Evolutionary conservation across 345 rosid species (phyloP).

Genomic region (Garcia nutans): DNA sequence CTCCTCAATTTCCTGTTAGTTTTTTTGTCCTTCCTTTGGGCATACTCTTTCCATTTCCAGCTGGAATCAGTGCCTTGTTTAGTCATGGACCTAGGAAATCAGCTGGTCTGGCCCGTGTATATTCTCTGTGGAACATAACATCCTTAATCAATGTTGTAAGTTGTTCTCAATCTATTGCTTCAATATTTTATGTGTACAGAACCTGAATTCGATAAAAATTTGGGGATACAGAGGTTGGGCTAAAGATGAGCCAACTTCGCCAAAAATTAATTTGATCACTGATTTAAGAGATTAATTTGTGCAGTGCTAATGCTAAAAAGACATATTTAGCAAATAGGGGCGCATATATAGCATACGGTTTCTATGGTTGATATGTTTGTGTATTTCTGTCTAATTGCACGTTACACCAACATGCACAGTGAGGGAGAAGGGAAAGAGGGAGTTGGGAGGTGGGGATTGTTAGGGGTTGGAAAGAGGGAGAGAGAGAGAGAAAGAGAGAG

Average conservation of each 20-base stretch:
- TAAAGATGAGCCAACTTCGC: not conserved
- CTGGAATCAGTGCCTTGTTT: slow-evolving; percentile 89
- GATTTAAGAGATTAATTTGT: not conserved
- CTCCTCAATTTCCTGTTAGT: slow-evolving; percentile 60
- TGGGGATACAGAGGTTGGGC: not conserved
- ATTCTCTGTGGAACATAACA: slow-evolving; percentile 84
- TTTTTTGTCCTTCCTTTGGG: slow-evolving; percentile 72
- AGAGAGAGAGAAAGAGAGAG: not conserved
- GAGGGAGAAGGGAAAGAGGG: not conserved
- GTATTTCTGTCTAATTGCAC: not conserved
- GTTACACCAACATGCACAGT: not conserved
- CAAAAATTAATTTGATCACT: not conserved
- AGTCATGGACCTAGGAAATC: slow-evolving; percentile 88
- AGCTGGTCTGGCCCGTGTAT: slow-evolving; percentile 76
- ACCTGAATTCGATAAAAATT: not conserved
- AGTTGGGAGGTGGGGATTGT: too few relatives aligned
- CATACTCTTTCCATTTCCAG: slow-evolving; percentile 76
- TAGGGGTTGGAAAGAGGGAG: not conserved
- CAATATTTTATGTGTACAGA: not conserved
- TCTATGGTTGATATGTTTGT: not conserved
- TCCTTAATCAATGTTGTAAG: slow-evolving; percentile 85
- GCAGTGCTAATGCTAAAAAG: not conserved
- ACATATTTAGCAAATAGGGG: not conserved
- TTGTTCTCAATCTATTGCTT: slow-evolving; percentile 16
- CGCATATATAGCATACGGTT: not conserved